Evolutionary conservation across 2,329 filamentous ascomycete genomes (phyloP).

Genomic region (Didymellaceae sp.): DNA sequence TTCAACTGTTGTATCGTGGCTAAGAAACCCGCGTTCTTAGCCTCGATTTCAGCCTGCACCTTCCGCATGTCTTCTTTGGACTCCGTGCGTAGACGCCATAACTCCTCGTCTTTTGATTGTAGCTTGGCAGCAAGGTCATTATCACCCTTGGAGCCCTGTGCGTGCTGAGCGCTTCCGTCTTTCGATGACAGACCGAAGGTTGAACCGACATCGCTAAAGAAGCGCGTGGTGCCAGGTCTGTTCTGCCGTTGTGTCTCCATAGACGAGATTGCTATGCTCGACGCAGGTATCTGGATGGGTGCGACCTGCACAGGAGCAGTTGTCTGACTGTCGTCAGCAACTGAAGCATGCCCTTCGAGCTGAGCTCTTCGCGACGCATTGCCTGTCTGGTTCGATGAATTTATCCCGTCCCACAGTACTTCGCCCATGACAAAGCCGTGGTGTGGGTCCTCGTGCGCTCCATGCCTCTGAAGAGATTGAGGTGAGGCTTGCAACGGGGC

Average conservation of each 20-base stretch:
- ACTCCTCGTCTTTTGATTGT: conserved; percentile 39
- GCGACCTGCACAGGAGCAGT: not conserved
- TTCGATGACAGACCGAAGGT: conserved; percentile 13
- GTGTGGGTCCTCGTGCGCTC: conserved; percentile 21
- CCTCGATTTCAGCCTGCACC: conserved; percentile 23
- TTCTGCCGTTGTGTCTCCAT: conserved; percentile 6
- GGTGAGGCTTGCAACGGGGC: conserved; percentile 27
- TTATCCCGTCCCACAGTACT: conserved; percentile 24
- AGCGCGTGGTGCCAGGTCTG: conserved; percentile 4
- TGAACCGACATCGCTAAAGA: conserved; percentile 15
- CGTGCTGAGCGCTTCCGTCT: not conserved
- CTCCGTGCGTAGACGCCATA: conserved; percentile 32
- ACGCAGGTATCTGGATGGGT: conserved; percentile 1
- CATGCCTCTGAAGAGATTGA: conserved; percentile 21
- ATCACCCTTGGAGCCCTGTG: conserved; percentile 8
- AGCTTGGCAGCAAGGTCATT: conserved; percentile 30
- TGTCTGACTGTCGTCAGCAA: conserved; percentile 9
- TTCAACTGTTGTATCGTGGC: conserved; percentile 27
- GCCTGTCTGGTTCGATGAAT: conserved; percentile 22
- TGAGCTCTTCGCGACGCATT: conserved; percentile 26
- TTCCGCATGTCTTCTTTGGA: conserved; percentile 27
- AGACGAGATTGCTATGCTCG: not conserved
- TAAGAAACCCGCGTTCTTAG: conserved; percentile 20
- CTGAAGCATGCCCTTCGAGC: conserved; percentile 22
- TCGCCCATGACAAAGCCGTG: conserved; percentile 34